Base-by-base conservation (phyloP, 73 alveolate genomes). In the Effrenium voratum region DNA sequence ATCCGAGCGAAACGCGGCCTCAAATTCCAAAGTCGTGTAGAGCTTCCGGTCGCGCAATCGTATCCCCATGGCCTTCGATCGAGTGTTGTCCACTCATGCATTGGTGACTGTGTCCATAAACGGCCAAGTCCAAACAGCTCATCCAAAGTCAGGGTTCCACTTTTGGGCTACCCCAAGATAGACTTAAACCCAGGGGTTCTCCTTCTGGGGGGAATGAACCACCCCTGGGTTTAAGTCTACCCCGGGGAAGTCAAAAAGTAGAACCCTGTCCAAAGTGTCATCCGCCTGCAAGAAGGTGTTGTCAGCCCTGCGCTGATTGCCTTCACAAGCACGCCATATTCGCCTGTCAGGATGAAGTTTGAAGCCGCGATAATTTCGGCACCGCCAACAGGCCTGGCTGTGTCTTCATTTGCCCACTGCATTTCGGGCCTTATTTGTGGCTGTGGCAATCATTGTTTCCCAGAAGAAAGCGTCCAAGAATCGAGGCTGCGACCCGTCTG, bases 301-400 rank as follows among this genome's bases (percentile, higher is more conserved):
- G 86, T 90, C 97, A 28, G 97, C 97, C 45, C 97, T 90, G 34
- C 97, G 87, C 75, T 68, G 87, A 41, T 68, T 90, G 36, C 97
- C 87, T 40, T 90, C 97, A 55, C 97, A 90, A 26, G 97, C 97
- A 34, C 76, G 26, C 97, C 97, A 90, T 30, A 90, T 50, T 32
- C 97, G 97, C 97, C 97, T 90, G 55, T 66, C 44, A 38, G 8
- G 46, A 12, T 45, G 68, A 36, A 50, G 19, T 52, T 19, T 8
- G 19, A 8, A 52, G 8, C 8, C 19, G 63, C 26, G 63, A 52
- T 8, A 19, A 8, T 52, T 8, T 52, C 8, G 8, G 8, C 63
- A 52, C 19, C 63, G 19, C 26, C 19, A 8, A 19, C n/a, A 3
- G 52, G 47, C 97, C 97, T 90, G 32, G 97, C 97, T 26, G 97